phyloP scores from a whole-genome alignment of 345 rosid species.

The Aquilaria malaccensis region DNA sequence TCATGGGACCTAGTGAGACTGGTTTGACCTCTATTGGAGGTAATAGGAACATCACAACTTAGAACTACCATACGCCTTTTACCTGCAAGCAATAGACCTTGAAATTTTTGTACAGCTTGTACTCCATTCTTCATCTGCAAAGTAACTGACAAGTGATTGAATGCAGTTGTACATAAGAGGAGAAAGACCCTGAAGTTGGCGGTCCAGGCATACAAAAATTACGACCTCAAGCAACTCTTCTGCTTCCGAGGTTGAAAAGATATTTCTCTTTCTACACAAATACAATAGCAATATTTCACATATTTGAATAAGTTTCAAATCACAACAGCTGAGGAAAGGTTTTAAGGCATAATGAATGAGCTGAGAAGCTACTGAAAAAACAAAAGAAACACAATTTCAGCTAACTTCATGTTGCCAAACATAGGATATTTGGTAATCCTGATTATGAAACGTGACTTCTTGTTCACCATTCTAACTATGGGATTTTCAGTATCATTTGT shows the following conservation, averaged over 20 bases:
- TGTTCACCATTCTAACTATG: too few relatives aligned
- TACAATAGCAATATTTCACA: too few relatives aligned
- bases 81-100: conserved; percentile 69
- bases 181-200: conserved; percentile 56
- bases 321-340: too few relatives aligned
- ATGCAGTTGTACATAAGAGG: conserved; percentile 42
- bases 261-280: conserved; percentile 39
- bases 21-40: not conserved
- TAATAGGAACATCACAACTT: not conserved
- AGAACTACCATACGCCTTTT: conserved; percentile 4
- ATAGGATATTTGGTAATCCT: too few relatives aligned
- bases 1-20: not conserved
- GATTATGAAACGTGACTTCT: too few relatives aligned
- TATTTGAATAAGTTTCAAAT: too few relatives aligned
- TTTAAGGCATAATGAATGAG: too few relatives aligned
- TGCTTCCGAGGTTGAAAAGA: conserved; percentile 46
- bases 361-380: too few relatives aligned
- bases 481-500: too few relatives aligned
- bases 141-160: conserved; percentile 42
- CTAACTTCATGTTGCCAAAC: too few relatives aligned
- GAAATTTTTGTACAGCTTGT: conserved; percentile 54
- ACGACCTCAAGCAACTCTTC: conserved; percentile 50
- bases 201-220: conserved; percentile 48
- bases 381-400: too few relatives aligned
- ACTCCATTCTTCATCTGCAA: conserved; percentile 74